Conservation (phyloP, 441 rosid species). For the Croton setiger region DNA sequence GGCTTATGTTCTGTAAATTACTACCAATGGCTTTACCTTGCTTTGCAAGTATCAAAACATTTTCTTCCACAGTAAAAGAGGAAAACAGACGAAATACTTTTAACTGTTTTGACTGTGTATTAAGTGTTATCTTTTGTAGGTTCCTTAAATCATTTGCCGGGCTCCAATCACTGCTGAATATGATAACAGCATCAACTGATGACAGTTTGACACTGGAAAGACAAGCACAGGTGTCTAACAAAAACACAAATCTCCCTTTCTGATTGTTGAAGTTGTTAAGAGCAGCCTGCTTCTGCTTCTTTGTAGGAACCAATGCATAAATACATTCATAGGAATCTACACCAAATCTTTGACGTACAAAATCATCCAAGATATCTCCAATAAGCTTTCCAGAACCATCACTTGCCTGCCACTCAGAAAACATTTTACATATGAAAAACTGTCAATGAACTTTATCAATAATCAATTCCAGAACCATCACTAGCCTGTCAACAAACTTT, state of each 20-base stretch:
- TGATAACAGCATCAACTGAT: conserved; percentile 66
- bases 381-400: conserved; percentile 47
- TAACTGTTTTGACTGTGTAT: conserved; percentile 52
- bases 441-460: no score
- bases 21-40: conserved; percentile 47
- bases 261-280: conserved; percentile 68
- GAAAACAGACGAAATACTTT: conserved; percentile 78
- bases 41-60: conserved; percentile 63
- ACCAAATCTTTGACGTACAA: conserved; percentile 77
- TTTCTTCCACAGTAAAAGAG: conserved; percentile 76
- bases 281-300: conserved; percentile 59
- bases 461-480: no score
- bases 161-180: conserved; percentile 81
- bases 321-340: conserved; percentile 71
- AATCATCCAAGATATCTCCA: conserved; percentile 92
- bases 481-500: background rate
- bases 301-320: conserved; percentile 39
- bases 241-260: conserved; percentile 64
- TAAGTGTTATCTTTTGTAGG: conserved; percentile 69
- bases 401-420: conserved; percentile 48
- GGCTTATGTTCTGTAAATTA: conserved; percentile 40
- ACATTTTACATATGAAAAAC: conserved; percentile 7
- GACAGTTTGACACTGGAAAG: conserved; percentile 62
- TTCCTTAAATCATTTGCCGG: conserved; percentile 66
- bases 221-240: conserved; percentile 90